Percentiles rank a stretch among this genome's conserved stretches.
These are phyloP conservation scores for Colletotrichum sp. DNA, from an alignment of 2,329 filamentous ascomycete species.

Conservation along the genomic window DNA sequence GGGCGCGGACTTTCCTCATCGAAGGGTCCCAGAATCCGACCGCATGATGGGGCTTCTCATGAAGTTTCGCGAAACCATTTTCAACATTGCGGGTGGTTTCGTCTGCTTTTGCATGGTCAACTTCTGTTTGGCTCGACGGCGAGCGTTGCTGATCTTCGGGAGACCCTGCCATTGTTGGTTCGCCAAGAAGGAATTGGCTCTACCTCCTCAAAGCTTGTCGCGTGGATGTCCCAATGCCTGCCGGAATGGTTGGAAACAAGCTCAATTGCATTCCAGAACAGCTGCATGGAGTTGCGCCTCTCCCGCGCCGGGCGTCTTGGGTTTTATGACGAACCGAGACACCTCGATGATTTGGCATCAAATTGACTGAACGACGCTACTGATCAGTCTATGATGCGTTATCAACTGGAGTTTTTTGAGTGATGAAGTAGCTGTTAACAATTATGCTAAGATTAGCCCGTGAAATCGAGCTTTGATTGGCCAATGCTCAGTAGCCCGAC, in stretches of 20 bases:
- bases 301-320: not conserved
- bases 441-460: not conserved
- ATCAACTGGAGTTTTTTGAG: not conserved
- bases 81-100: not conserved
- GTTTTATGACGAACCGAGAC: not conserved
- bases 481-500: not conserved
- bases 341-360: not conserved
- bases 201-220: not conserved
- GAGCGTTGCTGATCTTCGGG: not conserved
- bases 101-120: not conserved
- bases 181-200: not conserved
- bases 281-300: not conserved
- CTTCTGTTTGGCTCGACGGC: not conserved
- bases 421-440: not conserved
- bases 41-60: slow-evolving; percentile 27
- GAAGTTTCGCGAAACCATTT: not conserved
- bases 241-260: not conserved
- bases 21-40: slow-evolving; percentile 51
- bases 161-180: not conserved
- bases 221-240: not conserved
- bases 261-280: not conserved
- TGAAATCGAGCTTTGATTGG: not conserved
- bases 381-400: slow-evolving; percentile 8
- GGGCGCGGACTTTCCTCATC: slow-evolving; percentile 28
- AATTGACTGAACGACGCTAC: too few relatives aligned